These are phyloP conservation scores for Populus hybrid DNA, from an alignment of 441 rosid species.

Conservation along the genomic window DNA sequence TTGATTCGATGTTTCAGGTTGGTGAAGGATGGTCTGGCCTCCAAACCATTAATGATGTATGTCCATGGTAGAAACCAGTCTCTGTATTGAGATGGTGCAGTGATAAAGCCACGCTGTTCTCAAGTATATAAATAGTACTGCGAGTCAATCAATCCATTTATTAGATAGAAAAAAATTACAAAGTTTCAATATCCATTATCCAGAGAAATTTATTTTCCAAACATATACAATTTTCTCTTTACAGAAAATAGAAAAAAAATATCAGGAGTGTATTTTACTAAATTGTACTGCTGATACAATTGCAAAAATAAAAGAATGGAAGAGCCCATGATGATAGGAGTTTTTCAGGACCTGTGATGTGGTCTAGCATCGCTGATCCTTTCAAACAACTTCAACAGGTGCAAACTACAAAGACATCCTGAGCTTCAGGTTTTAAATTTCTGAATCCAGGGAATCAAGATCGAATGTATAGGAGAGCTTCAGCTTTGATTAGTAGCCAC, in stretches of 20 bases:
- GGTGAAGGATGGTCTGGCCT: not conserved
- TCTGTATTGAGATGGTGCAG: not conserved
- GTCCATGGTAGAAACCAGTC: not conserved
- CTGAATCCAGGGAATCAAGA: not conserved
- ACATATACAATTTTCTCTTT: not conserved
- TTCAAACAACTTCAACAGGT: not conserved
- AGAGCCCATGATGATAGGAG: not conserved
- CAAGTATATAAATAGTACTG: not conserved
- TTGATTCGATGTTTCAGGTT: not conserved
- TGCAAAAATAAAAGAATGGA: slow-evolving; percentile 4
- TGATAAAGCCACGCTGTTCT: not conserved
- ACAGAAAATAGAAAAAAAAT: not conserved
- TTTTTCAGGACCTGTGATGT: not conserved
- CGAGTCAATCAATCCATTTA: not conserved
- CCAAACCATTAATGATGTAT: not conserved
- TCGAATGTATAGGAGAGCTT: not conserved
- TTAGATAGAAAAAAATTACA: not conserved
- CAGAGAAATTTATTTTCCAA: not conserved
- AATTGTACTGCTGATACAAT: not conserved
- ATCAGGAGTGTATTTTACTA: too few relatives aligned
- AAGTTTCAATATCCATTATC: not conserved
- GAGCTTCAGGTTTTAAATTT: not conserved
- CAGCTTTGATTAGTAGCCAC: slow-evolving; percentile 23
- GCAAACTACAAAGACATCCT: slow-evolving; percentile 1
- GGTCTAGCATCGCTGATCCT: not conserved